Conservation (phyloP, 371 early-diverging fungal genomes). For the Funneliformis caledonium region DNA sequence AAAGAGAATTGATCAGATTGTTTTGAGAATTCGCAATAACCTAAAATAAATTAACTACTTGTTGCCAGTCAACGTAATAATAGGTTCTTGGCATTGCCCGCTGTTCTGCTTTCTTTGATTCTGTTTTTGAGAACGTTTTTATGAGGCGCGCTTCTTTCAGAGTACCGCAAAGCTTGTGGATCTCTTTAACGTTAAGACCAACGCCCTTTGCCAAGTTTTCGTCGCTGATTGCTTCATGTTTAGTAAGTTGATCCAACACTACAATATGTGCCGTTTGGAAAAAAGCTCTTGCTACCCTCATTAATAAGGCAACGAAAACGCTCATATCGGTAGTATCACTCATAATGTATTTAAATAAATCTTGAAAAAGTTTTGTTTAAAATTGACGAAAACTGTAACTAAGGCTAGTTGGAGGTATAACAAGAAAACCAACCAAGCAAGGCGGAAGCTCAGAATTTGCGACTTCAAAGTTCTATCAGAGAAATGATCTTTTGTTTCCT, state of each 20-base stretch:
- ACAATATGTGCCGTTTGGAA: constrained; percentile 81
- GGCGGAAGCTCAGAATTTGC: constrained; percentile 9
- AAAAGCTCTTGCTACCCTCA: constrained; percentile 84
- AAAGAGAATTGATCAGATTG: background rate
- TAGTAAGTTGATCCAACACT: constrained; percentile 79
- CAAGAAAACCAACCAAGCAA: constrained; percentile 18
- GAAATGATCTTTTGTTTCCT: background rate
- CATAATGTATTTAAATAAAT: background rate
- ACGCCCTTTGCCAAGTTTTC: constrained; percentile 77
- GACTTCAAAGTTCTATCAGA: background rate
- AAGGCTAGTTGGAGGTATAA: background rate
- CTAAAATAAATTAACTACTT: constrained; percentile 45
- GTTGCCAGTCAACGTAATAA: constrained; percentile 90
- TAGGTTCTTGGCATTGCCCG: constrained; percentile 72
- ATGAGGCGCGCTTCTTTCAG: constrained; percentile 77
- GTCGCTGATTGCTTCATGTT: constrained; percentile 67
- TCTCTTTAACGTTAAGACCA: constrained; percentile 72
- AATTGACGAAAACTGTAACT: background rate
- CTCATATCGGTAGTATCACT: constrained; percentile 24
- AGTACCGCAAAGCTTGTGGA: constrained; percentile 80
- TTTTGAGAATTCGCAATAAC: background rate
- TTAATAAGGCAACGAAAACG: constrained; percentile 56
- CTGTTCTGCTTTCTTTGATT: constrained; percentile 69
- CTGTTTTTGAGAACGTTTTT: constrained; percentile 70
- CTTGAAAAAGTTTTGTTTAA: background rate